These are phyloP conservation scores for Boletus coccyginus DNA, from an alignment of 768 basidiomycete species.

Conservation along the genomic window DNA sequence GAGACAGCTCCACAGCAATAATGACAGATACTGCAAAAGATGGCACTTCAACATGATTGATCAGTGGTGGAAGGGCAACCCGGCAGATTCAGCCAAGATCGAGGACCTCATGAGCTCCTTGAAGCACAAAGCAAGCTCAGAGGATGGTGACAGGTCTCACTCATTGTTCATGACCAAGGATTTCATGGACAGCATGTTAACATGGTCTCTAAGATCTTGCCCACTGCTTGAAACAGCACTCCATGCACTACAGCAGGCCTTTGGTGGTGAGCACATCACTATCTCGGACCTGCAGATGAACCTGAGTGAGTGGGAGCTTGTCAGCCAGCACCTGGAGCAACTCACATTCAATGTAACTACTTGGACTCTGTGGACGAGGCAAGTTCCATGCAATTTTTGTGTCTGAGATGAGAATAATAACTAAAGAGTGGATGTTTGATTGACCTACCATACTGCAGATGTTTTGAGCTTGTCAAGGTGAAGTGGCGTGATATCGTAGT, in stretches of 20 bases:
- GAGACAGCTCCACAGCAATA: neutral
- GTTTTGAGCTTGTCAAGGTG: neutral
- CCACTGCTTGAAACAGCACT: neutral
- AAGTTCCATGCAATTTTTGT: neutral
- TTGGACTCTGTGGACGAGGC: neutral
- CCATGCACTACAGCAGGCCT: neutral
- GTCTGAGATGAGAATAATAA: no score
- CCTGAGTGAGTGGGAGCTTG: neutral
- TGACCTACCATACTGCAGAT: neutral
- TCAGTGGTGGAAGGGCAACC: neutral
- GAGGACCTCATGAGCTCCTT: neutral
- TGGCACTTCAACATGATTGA: neutral
- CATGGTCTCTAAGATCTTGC: neutral
- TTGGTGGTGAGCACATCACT: neutral
- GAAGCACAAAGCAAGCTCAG: neutral
- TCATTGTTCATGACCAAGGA: neutral
- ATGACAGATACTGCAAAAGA: neutral
- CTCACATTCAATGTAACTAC: neutral
- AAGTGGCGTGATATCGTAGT: neutral
- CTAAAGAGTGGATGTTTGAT: no score
- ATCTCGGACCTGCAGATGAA: neutral
- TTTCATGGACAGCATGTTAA: neutral
- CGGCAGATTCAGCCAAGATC: neutral
- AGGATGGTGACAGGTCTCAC: neutral
- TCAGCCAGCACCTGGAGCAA: neutral